phyloP scores from a whole-genome alignment of 2,329 filamentous ascomycete genomes.

The Geoglossum cookeanum region DNA sequence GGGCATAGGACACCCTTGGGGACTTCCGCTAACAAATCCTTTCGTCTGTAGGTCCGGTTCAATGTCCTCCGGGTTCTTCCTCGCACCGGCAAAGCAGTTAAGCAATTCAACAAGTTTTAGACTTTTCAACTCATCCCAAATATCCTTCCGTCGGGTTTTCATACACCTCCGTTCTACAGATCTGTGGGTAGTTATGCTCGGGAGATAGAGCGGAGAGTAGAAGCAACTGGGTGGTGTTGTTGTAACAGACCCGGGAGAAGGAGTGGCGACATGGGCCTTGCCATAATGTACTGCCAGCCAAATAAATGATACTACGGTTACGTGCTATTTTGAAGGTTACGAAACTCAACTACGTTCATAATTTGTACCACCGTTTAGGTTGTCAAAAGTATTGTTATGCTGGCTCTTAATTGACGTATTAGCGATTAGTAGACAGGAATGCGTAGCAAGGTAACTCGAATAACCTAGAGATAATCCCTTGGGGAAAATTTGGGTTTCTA shows the following conservation, averaged over 20 bases:
- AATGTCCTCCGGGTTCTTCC: constrained; percentile 98
- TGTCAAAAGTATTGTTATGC: neutral
- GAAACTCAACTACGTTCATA: neutral
- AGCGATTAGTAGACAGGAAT: neutral
- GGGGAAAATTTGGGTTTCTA: neutral
- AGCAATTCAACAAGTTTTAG: constrained; percentile 99
- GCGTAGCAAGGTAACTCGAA: neutral
- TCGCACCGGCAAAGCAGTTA: constrained; percentile 91
- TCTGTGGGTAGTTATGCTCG: neutral
- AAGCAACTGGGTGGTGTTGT: neutral
- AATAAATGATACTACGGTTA: neutral
- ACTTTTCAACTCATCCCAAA: constrained; percentile 6
- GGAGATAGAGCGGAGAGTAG: neutral
- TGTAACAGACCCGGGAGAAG: neutral
- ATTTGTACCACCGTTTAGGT: neutral
- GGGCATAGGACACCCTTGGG: neutral
- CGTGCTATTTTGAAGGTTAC: neutral
- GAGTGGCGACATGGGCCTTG: neutral
- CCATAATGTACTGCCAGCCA: neutral
- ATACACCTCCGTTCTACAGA: neutral
- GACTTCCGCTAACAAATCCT: neutral
- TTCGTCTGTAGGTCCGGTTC: constrained; percentile 63
- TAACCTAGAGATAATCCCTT: neutral
- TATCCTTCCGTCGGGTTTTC: neutral
- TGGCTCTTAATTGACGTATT: neutral